Base-by-base conservation (phyloP, 768 basidiomycete genomes). In the Pulveroboletus frians region DNA sequence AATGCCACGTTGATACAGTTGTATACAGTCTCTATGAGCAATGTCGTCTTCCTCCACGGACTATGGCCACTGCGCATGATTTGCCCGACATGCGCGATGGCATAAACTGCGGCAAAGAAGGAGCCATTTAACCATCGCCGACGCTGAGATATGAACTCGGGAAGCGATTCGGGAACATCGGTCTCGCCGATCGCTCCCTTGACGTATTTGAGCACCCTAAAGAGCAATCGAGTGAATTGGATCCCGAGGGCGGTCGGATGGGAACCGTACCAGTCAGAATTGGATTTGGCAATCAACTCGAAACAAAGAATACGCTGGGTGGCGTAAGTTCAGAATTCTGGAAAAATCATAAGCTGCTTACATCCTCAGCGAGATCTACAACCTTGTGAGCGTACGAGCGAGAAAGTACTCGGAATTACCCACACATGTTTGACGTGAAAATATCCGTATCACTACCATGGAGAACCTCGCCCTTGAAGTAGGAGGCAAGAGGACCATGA, bases 351-450 rank as follows among this genome's bases (percentile, higher is more conserved):
- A 46, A 35, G 27, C 39, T 14, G 64, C 79, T 56, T 56, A 90
- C 89, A 72, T 93, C 91, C 70, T 93, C 92, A 23, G 92, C 92
- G 32, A 94, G 78, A 64, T 93, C 89, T 91, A 51, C 39, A 47
- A n/a, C 34, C 10, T 17, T 50, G 32, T 56, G 47, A 61, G 51
- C 23, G 48, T 40, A 49, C 31, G 35, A 45, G 15, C 31, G 35
- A 1, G 11, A 2, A 31, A 35, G 18, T 6, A 42, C 29, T 15
- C 26, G 6, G 39, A 47, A 2, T 26, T 3, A 75, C 83, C 46
- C 69, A 88, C 88, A 97, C 92, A 95, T 95, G 60, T 96, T 96
- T 8, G 92, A 92, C 5, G 91, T 94, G 67, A 93, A 93, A 39
- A 95, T 92, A 61, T 93, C 91, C 0, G 90, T 88, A 61, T 90